Conservation (phyloP, 352 stramenopile species). For the Pythium rishiriense region DNA sequence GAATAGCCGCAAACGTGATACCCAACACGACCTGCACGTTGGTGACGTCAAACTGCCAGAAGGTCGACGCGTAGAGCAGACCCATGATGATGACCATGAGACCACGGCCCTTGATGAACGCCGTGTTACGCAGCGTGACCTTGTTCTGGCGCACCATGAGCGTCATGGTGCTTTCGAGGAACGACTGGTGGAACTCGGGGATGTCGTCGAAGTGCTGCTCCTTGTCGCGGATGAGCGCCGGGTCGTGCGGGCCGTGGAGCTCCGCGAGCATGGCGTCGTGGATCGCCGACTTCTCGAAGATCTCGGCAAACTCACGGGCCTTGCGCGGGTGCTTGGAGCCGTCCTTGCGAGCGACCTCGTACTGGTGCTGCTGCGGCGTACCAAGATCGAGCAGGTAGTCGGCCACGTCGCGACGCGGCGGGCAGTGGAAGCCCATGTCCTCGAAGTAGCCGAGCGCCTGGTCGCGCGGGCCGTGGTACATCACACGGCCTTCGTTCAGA, state of each 20-base stretch:
- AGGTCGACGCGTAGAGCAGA: slow-evolving; percentile 26
- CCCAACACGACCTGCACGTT: slow-evolving; percentile 44
- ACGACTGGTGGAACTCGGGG: slow-evolving; percentile 11
- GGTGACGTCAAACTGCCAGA: slow-evolving; percentile 26
- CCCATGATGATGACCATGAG: slow-evolving; percentile 35
- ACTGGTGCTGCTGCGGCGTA: slow-evolving; percentile 25
- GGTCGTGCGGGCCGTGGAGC: slow-evolving; percentile 85
- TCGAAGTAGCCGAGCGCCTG: slow-evolving; percentile 76
- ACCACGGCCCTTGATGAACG: slow-evolving; percentile 27
- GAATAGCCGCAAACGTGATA: slow-evolving; percentile 25
- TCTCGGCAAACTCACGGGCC: slow-evolving; percentile 25
- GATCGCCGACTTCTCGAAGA: slow-evolving; percentile 22
- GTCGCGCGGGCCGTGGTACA: slow-evolving; percentile 83
- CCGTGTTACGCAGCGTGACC: slow-evolving; percentile 45
- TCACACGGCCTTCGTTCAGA: slow-evolving; percentile 87
- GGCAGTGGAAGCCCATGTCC: slow-evolving; percentile 63
- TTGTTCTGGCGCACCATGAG: slow-evolving; percentile 40
- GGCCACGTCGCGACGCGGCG: slow-evolving; percentile 73
- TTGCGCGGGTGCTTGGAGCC: slow-evolving; percentile 5
- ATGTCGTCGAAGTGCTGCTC: slow-evolving; percentile 22
- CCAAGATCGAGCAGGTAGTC: slow-evolving; percentile 87
- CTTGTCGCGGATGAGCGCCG: slow-evolving; percentile 79
- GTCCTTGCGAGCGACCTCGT: slow-evolving; percentile 8
- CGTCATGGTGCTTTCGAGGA: slow-evolving; percentile 6
- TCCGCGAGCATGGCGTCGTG: slow-evolving; percentile 51